These are phyloP conservation scores for Vitis cinerea DNA, from an alignment of 164 flowering plant genomes.

Conservation along the genomic window DNA sequence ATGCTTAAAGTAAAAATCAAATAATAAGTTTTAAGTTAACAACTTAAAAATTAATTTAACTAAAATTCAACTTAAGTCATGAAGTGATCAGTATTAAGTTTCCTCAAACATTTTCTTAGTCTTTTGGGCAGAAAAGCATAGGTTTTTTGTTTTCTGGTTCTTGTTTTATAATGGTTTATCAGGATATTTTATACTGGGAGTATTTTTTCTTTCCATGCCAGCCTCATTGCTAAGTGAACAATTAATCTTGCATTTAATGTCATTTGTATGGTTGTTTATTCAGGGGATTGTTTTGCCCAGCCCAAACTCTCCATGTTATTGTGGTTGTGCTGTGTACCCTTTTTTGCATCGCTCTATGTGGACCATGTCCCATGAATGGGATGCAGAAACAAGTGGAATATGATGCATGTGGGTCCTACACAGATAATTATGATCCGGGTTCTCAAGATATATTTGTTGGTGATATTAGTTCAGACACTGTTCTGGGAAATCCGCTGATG, in stretches of 20 bases:
- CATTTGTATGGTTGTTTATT: constrained; percentile 3
- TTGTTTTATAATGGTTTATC: background rate
- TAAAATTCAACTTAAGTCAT: no score
- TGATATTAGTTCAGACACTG: constrained; percentile 26
- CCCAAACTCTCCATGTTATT: constrained; percentile 22
- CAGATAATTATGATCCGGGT: constrained; percentile 15
- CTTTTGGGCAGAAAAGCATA: background rate
- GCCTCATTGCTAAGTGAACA: background rate
- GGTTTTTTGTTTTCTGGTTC: background rate
- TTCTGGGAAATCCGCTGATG: constrained; percentile 12
- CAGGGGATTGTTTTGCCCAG: constrained; percentile 41
- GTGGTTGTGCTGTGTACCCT: constrained; percentile 35
- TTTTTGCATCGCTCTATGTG: constrained; percentile 31
- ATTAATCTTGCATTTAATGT: background rate
- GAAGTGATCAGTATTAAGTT: background rate
- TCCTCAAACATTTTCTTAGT: background rate
- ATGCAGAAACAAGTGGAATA: constrained; percentile 20
- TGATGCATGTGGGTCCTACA: constrained; percentile 35
- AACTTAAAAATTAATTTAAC: no score
- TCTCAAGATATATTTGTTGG: constrained; percentile 24
- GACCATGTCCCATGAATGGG: constrained; percentile 31
- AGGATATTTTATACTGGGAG: background rate
- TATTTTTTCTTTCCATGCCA: background rate
- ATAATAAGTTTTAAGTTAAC: no score
- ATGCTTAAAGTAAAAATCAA: no score